Evolutionary conservation across 768 basidiomycete genomes (phyloP).

Genomic region (Daedaleopsis sinensis): DNA sequence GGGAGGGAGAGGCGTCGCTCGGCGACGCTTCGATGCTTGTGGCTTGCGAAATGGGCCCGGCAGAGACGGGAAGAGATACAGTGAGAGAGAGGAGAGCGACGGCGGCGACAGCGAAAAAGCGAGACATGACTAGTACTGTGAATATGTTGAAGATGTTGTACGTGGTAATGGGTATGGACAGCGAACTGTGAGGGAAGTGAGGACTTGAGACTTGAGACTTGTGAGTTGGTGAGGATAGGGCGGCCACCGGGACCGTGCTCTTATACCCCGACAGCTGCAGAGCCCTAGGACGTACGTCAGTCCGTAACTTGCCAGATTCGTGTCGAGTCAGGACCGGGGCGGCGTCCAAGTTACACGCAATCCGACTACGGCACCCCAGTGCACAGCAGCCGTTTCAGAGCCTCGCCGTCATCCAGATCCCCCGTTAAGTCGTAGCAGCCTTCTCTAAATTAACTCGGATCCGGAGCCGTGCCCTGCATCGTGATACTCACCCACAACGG

Average conservation of each 20-base stretch:
- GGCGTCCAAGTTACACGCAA: neutral
- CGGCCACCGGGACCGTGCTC: neutral
- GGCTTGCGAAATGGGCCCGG: conserved; percentile 2
- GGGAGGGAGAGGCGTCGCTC: neutral
- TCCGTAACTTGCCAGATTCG: neutral
- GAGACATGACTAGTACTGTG: conserved; percentile 2
- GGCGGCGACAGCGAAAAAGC: conserved; percentile 1
- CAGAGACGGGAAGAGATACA: conserved; percentile 2
- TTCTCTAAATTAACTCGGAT: too few relatives aligned
- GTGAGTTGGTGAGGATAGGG: neutral
- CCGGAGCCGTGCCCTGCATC: too few relatives aligned
- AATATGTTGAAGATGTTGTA: neutral
- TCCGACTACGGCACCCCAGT: neutral
- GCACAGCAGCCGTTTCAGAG: neutral
- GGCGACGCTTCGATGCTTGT: neutral
- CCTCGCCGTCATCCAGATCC: neutral
- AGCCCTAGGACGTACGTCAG: neutral
- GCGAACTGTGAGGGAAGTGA: neutral
- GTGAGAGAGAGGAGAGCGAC: conserved; percentile 5
- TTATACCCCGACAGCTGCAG: neutral
- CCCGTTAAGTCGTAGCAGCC: neutral
- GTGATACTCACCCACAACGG: neutral
- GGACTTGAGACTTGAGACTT: neutral
- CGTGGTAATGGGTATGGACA: neutral
- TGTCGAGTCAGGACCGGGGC: neutral